Conservation (phyloP, 1,284 basidiomycete species). For the Marasmius fiardii region DNA sequence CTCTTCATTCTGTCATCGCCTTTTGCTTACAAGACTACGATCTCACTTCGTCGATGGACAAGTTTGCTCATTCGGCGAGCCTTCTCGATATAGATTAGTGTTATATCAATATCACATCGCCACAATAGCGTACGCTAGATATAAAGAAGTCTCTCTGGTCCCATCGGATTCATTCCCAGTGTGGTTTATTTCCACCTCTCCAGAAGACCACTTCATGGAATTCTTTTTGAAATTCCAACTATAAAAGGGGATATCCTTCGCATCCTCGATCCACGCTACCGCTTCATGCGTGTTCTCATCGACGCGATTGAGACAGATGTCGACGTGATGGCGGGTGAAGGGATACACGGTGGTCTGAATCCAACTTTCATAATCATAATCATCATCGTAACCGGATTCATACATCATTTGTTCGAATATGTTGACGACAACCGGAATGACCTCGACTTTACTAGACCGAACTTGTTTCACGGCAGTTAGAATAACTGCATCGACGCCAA, state of each 20-base stretch:
- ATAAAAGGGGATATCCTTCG: conserved; percentile 23
- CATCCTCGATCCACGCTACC: conserved; percentile 10
- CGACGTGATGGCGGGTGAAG: conserved; percentile 23
- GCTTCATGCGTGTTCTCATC: background rate
- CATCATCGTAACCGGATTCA: background rate
- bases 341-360: conserved; percentile 19
- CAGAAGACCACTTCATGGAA: conserved; percentile 14
- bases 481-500: conserved; percentile 24
- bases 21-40: too few species aligned
- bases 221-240: conserved; percentile 15
- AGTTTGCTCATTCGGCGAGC: too few species aligned
- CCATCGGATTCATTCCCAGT: conserved; percentile 25
- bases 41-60: too few species aligned
- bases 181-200: conserved; percentile 17
- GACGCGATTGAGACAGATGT: conserved; percentile 11
- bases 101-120: background rate
- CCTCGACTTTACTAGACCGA: conserved; percentile 16
- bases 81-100: too few species aligned
- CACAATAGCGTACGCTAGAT: conserved; percentile 14
- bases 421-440: conserved; percentile 24
- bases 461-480: conserved; percentile 13
- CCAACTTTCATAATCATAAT: background rate
- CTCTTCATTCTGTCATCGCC: too few species aligned
- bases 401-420: conserved; percentile 6
- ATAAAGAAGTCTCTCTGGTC: conserved; percentile 24